Conservation (phyloP, 2,329 filamentous ascomycete genomes). For the Scortechinia acanthostroma region DNA sequence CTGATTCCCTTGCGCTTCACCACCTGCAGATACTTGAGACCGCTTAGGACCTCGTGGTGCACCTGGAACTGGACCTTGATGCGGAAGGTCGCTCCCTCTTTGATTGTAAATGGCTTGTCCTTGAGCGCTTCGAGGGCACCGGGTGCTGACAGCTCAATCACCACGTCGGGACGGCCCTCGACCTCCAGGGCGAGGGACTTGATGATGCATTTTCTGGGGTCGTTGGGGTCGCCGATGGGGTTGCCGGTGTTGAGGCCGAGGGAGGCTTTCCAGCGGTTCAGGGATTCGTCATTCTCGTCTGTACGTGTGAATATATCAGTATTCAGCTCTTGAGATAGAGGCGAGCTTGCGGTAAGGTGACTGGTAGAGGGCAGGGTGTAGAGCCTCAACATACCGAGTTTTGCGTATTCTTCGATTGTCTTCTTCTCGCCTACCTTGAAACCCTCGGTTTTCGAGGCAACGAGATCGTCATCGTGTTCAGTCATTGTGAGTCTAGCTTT, state of each 20-base stretch:
- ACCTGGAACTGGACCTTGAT: slow-evolving; percentile 94
- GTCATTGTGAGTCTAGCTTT: slow-evolving; percentile 27
- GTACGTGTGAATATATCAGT: slow-evolving; percentile 6
- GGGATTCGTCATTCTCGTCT: slow-evolving; percentile 78
- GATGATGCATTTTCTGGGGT: slow-evolving; percentile 88
- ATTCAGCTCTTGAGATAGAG: not conserved
- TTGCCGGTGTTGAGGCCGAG: slow-evolving; percentile 75
- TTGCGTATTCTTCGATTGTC: slow-evolving; percentile 57
- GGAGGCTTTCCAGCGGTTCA: slow-evolving; percentile 95
- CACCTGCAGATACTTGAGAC: slow-evolving; percentile 89
- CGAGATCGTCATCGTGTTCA: slow-evolving; percentile 54
- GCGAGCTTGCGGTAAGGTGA: not conserved
- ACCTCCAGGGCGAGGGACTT: slow-evolving; percentile 82
- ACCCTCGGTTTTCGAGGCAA: slow-evolving; percentile 50
- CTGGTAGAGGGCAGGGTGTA: not conserved
- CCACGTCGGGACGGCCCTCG: slow-evolving; percentile 72
- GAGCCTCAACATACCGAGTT: slow-evolving; percentile 38
- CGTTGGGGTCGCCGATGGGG: slow-evolving; percentile 68
- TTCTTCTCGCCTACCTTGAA: slow-evolving; percentile 68
- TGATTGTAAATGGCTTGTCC: slow-evolving; percentile 91
- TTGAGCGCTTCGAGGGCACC: slow-evolving; percentile 74
- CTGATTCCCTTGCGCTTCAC: slow-evolving; percentile 83
- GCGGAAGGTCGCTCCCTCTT: slow-evolving; percentile 86
- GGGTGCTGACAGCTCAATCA: slow-evolving; percentile 74
- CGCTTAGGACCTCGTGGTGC: slow-evolving; percentile 90